These are phyloP conservation scores for Citrus unshiu DNA, from an alignment of 345 rosid genomes.

Conservation along the genomic window DNA sequence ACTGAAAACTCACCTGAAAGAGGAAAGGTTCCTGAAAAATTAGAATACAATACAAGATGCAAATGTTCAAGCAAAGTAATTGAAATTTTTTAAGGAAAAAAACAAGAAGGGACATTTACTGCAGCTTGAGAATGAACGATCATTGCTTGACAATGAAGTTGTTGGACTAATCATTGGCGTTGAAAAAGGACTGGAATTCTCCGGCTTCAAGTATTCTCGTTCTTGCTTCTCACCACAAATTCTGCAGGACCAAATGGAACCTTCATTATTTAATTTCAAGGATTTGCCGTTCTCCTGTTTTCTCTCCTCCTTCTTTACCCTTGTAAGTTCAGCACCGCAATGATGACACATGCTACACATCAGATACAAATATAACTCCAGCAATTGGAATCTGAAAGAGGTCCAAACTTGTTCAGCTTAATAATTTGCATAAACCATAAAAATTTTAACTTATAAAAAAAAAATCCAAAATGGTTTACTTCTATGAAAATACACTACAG, in stretches of 20 bases:
- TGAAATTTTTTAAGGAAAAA: background rate
- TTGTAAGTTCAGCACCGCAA: constrained; percentile 37
- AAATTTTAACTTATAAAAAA: background rate
- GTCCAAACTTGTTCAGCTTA: constrained; percentile 23
- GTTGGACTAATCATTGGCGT: constrained; percentile 57
- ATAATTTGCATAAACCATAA: background rate
- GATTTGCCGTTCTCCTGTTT: constrained; percentile 26
- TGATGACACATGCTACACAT: constrained; percentile 46
- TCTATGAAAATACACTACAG: background rate
- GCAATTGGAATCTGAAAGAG: background rate
- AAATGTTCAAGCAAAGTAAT: background rate
- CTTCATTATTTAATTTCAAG: constrained; percentile 30
- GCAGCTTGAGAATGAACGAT: constrained; percentile 64
- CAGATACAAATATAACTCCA: constrained; percentile 18
- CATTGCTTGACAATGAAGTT: constrained; percentile 53
- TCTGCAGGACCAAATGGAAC: constrained; percentile 35
- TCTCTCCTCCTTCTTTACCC: constrained; percentile 25
- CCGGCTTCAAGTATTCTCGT: constrained; percentile 21
- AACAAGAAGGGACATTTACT: constrained; percentile 31
- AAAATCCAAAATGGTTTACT: background rate
- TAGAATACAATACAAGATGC: constrained; percentile 9
- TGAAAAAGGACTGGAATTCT: constrained; percentile 21
- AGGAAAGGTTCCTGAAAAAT: constrained; percentile 9
- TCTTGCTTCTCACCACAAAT: constrained; percentile 49
- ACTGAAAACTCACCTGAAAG: constrained; percentile 70